Evolutionary conservation across 192 early-diverging fungal genomes (phyloP), one percentile per base, ranked within the genome.

Genomic region (Rhizoclosmatium globosum): DNA sequence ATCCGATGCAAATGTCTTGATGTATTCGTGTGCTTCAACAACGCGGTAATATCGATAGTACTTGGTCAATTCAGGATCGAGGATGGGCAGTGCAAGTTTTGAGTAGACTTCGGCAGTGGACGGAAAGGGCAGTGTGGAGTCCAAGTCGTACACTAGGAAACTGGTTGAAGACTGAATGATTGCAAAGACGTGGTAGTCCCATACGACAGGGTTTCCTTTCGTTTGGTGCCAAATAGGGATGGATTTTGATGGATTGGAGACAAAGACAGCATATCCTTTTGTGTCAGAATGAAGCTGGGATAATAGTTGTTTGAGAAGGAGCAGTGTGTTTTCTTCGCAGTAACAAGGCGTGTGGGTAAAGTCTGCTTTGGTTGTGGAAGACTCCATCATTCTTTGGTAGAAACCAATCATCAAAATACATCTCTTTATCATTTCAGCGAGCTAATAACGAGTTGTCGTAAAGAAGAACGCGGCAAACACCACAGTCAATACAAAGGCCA

Each of bases 111-210:
- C 38, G 23, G 53, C 47, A 1, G 69, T 45, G 9, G 47, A 38
- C 48, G 69, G 69, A 38, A 71, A 71, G 17, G 69, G 69, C 47
- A 71, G 69, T 1, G 69, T 71, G n/a, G 69, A 71, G 38, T 71
- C 69, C 47, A 71, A 31, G 47, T 71, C 69, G 2, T 47, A 46
- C 69, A 71, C 69, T 7, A 47, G 38, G 4, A 21, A 4, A 15
- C 43, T 13, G 9, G 15, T 21, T 1, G 47, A 4, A 4, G 31
- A 17, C 3, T 3, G 6, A 3, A 41, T 39, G 23, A 71, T 11
- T 13, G 69, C 69, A 71, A 71, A 53, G 38, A 71, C 69, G 38
- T 71, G 69, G 69, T 71, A 71, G 69, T 71, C 69, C 69, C 69
- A 71, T n/a, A 71, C 69, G 47, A 71, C 69, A 4, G 69, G 69